These are phyloP conservation scores for Wickerhamiella domercqiae DNA, from an alignment of 805 yeast genomes.

Conservation along the genomic window DNA sequence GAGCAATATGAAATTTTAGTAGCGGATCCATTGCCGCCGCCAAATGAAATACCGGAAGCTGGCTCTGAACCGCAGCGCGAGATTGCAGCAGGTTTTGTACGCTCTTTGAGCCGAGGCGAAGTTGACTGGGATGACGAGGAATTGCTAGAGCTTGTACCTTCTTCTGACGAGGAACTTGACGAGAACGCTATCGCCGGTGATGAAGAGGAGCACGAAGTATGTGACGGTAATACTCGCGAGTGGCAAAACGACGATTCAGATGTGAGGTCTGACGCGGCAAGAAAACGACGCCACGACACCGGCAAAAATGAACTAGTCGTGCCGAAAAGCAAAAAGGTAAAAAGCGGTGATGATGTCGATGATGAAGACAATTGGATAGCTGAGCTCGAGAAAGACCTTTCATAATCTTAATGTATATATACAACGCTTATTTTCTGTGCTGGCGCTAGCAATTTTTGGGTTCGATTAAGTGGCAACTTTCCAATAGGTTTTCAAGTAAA, in stretches of 20 bases:
- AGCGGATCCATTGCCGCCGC: conserved; percentile 30
- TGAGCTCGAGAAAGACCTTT: conserved; percentile 19
- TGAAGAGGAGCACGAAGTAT: conserved; percentile 1
- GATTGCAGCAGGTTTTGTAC: conserved; percentile 28
- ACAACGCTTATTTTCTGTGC: too few species aligned
- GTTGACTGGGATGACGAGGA: conserved; percentile 39
- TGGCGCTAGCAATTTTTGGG: too few species aligned
- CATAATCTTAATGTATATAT: conserved; percentile 6
- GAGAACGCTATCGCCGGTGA: conserved; percentile 13
- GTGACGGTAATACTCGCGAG: neutral
- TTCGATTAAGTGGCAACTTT: too few species aligned
- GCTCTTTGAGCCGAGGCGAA: conserved; percentile 18
- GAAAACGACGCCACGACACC: neutral
- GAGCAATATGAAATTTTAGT: conserved; percentile 39
- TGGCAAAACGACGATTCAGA: neutral
- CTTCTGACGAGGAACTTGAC: conserved; percentile 17
- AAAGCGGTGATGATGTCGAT: conserved; percentile 4
- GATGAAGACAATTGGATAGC: conserved; percentile 18
- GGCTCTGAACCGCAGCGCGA: conserved; percentile 31
- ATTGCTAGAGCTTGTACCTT: conserved; percentile 35
- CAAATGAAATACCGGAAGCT: conserved; percentile 27
- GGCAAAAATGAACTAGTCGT: neutral
- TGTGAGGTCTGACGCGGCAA: neutral
- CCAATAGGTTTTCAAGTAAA: too few species aligned
- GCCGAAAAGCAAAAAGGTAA: neutral